Percentiles rank a stretch among this genome's conserved stretches.
Evolutionary conservation across 2,329 filamentous ascomycete genomes (phyloP).

Genomic region (Sarocladium oryzae): DNA sequence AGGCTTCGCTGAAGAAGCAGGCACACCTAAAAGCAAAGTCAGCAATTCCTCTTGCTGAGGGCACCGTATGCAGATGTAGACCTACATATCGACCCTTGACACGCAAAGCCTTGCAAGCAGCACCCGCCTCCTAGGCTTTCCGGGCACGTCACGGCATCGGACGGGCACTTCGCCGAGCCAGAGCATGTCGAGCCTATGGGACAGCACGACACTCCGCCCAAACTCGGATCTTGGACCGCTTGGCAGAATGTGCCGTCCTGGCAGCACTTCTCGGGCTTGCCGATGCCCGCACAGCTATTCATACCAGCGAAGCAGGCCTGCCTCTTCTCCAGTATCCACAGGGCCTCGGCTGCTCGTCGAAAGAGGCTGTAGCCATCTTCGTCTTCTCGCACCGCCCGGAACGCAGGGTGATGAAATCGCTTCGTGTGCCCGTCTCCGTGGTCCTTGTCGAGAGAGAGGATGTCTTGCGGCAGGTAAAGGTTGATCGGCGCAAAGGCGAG

Average conservation of each 20-base stretch:
- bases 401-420: conserved; percentile 26
- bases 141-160: conserved; percentile 58
- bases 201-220: conserved; percentile 71
- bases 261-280: conserved; percentile 68
- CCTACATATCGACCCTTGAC: conserved; percentile 64
- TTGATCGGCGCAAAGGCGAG: conserved; percentile 39
- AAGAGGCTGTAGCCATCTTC: conserved; percentile 22
- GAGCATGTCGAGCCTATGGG: conserved; percentile 57
- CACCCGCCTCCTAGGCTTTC: conserved; percentile 64
- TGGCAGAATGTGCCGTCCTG: conserved; percentile 59
- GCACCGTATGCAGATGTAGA: conserved; percentile 14
- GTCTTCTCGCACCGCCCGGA: conserved; percentile 38
- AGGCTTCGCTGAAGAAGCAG: conserved; percentile 18
- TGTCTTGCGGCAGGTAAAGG: conserved; percentile 20
- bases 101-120: conserved; percentile 66
- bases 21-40: conserved; percentile 24
- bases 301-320: conserved; percentile 65
- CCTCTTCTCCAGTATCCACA: conserved; percentile 47
- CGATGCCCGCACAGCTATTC: conserved; percentile 55
- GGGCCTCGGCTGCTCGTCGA: conserved; percentile 37
- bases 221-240: conserved; percentile 51
- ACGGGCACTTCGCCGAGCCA: conserved; percentile 58
- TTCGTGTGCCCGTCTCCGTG: conserved; percentile 16
- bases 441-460: conserved; percentile 22
- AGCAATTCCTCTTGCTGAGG: neutral